phyloP scores from a whole-genome alignment of 805 yeast species.

The Metschnikowia cubensis region DNA sequence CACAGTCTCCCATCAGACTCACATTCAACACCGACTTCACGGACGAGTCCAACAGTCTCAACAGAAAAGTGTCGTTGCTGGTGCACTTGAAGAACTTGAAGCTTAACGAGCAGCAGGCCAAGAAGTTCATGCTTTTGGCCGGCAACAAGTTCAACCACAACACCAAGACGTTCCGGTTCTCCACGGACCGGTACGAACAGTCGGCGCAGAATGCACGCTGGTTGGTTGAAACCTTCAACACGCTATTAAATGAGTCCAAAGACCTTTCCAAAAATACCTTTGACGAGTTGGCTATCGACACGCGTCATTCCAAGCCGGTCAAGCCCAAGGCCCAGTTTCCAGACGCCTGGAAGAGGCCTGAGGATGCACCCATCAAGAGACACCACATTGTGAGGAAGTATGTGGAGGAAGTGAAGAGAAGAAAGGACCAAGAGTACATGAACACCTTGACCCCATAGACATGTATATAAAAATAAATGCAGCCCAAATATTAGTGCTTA shows the following conservation, averaged over 20 bases:
- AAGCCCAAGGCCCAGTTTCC: constrained; percentile 57
- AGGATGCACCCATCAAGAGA: constrained; percentile 58
- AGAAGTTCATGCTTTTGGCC: constrained; percentile 74
- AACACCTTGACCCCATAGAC: constrained; percentile 14
- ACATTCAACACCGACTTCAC: constrained; percentile 64
- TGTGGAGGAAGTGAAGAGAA: constrained; percentile 30
- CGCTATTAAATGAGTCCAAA: constrained; percentile 61
- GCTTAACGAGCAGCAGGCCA: constrained; percentile 50
- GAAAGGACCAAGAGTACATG: constrained; percentile 32
- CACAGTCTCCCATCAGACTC: constrained; percentile 55
- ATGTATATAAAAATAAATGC: background rate
- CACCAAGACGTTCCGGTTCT: constrained; percentile 57
- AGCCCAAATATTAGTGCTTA: no score
- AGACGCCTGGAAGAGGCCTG: constrained; percentile 63
- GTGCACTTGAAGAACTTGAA: constrained; percentile 53
- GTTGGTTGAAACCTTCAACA: constrained; percentile 59
- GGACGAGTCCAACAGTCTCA: constrained; percentile 68
- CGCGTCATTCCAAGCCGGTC: constrained; percentile 55
- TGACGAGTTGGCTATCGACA: constrained; percentile 77
- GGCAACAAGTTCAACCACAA: constrained; percentile 70
- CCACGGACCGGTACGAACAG: constrained; percentile 62
- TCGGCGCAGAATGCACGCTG: constrained; percentile 84
- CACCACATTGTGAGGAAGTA: constrained; percentile 32
- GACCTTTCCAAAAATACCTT: constrained; percentile 57
- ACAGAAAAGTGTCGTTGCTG: constrained; percentile 61